Evolutionary conservation across 129 eudicot species (phyloP), one percentile per base, ranked within the genome.

Genomic region (Flaveria ramosissima): DNA sequence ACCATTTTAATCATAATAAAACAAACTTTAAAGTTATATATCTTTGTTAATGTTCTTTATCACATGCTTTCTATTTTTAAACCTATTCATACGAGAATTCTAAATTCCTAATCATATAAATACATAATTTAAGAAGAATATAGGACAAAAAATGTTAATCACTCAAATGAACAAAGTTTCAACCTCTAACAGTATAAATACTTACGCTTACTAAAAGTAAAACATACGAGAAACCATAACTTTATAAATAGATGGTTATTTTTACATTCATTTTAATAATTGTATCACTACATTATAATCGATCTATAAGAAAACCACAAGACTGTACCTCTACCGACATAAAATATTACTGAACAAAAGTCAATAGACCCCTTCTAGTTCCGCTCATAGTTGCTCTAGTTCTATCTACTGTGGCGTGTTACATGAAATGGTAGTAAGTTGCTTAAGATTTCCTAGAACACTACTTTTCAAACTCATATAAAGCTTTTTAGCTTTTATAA

Each of bases 401-500:
- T 57, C 9, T 21, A n/a, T 12, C 70, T 66, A 43, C 4, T 9
- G 23, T 59, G 70, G n/a, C 61, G 46, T 60, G 78, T 16, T 59
- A 60, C 20, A 26, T 75, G 72, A 27, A 41, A 63, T 6, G 59
- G 45, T 60, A 21, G 48, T 75, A 50, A 16, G 14, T 55, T 43
- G 46, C 27, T 13, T 3, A 60, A 60, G 26, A 19, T 39, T 39
- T 73, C 21, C 13, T 73, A 56, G 21, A 43, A 60, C 51, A 59
- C 43, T 17, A 39, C 17, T 2, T 17, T 74, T 21, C 47, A 5
- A 60, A 24, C 36, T 27, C 17, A 46, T 26, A 62, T 62, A 5
- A 21, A 66, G 21, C 32, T 73, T 19, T 56, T 1, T 55, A 3
- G 32, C 42, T 36, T 57, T 42, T 1, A 20, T 56, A 52, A 55